phyloP scores from a whole-genome alignment of 1,139 yeast genomes.

The Blastobotrys arbuscula region DNA sequence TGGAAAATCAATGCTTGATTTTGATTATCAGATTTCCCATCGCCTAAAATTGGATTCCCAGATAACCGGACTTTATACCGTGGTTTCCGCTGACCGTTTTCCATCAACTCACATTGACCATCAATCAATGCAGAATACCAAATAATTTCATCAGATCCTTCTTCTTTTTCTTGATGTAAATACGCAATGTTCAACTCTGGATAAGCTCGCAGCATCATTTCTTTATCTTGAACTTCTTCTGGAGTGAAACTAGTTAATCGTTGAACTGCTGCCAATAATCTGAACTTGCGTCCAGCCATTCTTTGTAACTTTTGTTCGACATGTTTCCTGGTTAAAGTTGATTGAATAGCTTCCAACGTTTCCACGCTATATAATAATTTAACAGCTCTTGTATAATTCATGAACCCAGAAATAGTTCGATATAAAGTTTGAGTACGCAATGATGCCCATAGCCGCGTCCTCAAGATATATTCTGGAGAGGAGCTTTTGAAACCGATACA shows the following conservation, averaged over 20 bases:
- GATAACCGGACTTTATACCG: slow-evolving; percentile 56
- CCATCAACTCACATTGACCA: slow-evolving; percentile 41
- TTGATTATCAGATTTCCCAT: slow-evolving; percentile 86
- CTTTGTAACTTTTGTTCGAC: slow-evolving; percentile 18
- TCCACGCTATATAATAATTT: slow-evolving; percentile 62
- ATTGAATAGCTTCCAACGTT: slow-evolving; percentile 26
- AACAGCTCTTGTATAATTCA: slow-evolving; percentile 64
- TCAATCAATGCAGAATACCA: slow-evolving; percentile 65
- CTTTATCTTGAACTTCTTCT: slow-evolving; percentile 52
- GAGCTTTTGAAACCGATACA: slow-evolving; percentile 67
- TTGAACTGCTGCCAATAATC: slow-evolving; percentile 68
- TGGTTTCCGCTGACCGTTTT: slow-evolving; percentile 42
- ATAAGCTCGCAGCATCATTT: slow-evolving; percentile 51
- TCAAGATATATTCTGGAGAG: slow-evolving; percentile 51
- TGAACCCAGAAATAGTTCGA: slow-evolving; percentile 72
- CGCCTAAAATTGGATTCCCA: slow-evolving; percentile 86
- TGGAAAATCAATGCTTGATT: slow-evolving; percentile 71
- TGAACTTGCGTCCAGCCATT: slow-evolving; percentile 59
- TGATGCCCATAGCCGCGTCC: slow-evolving; percentile 82
- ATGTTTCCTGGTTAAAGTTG: background rate
- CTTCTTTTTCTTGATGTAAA: slow-evolving; percentile 44
- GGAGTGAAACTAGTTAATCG: slow-evolving; percentile 46
- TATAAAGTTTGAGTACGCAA: slow-evolving; percentile 71
- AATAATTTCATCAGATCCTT: slow-evolving; percentile 26
- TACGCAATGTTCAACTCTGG: slow-evolving; percentile 60